Conservation (phyloP, 805 yeast species). For the Suhomyces vadensis region DNA sequence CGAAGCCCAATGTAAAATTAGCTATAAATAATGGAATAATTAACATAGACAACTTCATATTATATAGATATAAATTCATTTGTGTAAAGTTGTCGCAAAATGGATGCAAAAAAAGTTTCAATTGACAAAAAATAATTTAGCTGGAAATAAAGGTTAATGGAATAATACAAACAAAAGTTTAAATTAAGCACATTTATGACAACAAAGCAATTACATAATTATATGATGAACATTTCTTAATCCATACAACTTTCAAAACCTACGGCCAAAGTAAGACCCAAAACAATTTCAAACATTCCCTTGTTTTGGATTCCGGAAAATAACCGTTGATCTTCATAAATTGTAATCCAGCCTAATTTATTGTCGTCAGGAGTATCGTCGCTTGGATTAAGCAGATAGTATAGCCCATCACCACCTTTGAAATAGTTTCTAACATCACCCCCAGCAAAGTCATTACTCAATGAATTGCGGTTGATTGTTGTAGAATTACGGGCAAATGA, state of each 20-base stretch:
- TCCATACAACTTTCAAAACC: slow-evolving; percentile 39
- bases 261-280: slow-evolving; percentile 55
- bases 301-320: slow-evolving; percentile 22
- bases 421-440: slow-evolving; percentile 33
- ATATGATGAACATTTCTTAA: background rate
- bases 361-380: slow-evolving; percentile 64
- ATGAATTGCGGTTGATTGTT: slow-evolving; percentile 7
- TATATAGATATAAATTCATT: background rate
- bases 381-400: slow-evolving; percentile 43
- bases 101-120: background rate
- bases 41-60: background rate
- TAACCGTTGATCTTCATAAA: slow-evolving; percentile 47
- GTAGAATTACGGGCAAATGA: slow-evolving; percentile 8
- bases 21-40: background rate
- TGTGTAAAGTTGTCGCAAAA: background rate
- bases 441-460: slow-evolving; percentile 27
- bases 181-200: background rate
- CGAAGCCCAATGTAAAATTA: background rate
- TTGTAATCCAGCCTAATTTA: slow-evolving; percentile 66
- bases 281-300: slow-evolving; percentile 55
- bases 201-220: background rate
- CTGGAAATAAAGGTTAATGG: too few relatives aligned
- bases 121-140: background rate
- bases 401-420: slow-evolving; percentile 58
- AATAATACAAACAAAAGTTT: background rate